These are phyloP conservation scores for Skeletonema tropicum DNA, from an alignment of 108 stramenopile species.

Conservation along the genomic window DNA sequence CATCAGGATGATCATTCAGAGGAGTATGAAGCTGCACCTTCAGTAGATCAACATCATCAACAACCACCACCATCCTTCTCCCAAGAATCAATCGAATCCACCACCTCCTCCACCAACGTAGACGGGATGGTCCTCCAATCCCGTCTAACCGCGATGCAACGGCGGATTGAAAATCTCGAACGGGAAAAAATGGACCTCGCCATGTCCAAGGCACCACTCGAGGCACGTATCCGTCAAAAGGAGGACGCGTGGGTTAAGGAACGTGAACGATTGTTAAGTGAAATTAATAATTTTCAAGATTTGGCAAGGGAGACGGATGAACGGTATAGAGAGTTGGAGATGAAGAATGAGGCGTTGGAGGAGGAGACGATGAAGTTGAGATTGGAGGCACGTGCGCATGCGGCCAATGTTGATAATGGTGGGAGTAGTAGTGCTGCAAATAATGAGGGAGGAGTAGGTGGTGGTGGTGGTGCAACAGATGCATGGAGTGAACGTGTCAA, in stretches of 20 bases:
- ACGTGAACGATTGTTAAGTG: constrained; percentile 59
- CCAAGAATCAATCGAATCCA: constrained; percentile 28
- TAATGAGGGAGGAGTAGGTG: neutral
- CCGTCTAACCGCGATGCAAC: constrained; percentile 70
- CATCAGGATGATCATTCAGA: neutral
- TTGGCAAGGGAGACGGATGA: constrained; percentile 69
- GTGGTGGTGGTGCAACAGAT: constrained; percentile 30
- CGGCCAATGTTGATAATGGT: constrained; percentile 59
- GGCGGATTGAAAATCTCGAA: constrained; percentile 74
- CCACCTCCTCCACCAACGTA: constrained; percentile 27
- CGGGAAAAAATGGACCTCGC: constrained; percentile 82
- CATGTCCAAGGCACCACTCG: constrained; percentile 88
- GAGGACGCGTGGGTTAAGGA: constrained; percentile 82
- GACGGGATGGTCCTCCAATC: constrained; percentile 71
- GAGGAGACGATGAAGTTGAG: constrained; percentile 66
- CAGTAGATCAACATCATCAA: neutral
- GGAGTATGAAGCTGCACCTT: neutral
- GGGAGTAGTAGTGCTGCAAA: neutral
- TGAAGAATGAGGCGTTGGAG: constrained; percentile 61
- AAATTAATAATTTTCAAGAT: constrained; percentile 62
- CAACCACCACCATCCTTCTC: neutral
- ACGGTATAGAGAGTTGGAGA: constrained; percentile 66
- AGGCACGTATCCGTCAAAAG: constrained; percentile 83
- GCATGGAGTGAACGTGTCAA: constrained; percentile 72
- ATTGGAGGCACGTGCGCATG: constrained; percentile 66